Evolutionary conservation across 2,329 filamentous ascomycete genomes (phyloP).

Genomic region (Aspergillus spinulosporus): DNA sequence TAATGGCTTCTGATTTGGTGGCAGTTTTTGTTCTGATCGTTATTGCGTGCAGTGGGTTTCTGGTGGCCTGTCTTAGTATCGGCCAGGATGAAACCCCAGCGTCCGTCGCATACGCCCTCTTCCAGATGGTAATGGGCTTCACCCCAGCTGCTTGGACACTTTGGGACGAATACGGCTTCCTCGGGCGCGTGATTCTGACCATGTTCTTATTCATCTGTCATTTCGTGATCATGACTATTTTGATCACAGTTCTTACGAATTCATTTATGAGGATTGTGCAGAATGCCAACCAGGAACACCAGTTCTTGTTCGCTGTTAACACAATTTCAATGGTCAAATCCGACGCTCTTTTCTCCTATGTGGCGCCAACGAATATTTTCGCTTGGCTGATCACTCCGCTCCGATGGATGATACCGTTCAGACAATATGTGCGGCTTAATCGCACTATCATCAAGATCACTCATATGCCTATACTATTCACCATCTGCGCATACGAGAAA

Average conservation of each 20-base stretch:
- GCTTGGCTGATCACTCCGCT: slow-evolving; percentile 86
- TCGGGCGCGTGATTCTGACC: slow-evolving; percentile 74
- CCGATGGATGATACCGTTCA: slow-evolving; percentile 76
- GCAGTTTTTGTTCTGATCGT: slow-evolving; percentile 82
- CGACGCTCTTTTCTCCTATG: slow-evolving; percentile 91
- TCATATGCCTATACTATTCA: slow-evolving; percentile 82
- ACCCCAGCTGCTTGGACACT: slow-evolving; percentile 91
- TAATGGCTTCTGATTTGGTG: slow-evolving; percentile 88
- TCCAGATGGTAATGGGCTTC: slow-evolving; percentile 94
- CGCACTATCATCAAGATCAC: slow-evolving; percentile 88
- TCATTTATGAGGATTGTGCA: slow-evolving; percentile 94
- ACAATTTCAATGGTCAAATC: slow-evolving; percentile 98
- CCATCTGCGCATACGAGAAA: slow-evolving; percentile 85
- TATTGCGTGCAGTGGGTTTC: slow-evolving; percentile 90
- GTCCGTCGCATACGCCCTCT: slow-evolving; percentile 83
- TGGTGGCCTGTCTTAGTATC: slow-evolving; percentile 81
- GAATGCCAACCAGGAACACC: slow-evolving; percentile 89
- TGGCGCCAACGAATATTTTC: slow-evolving; percentile 86
- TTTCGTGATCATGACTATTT: slow-evolving; percentile 88
- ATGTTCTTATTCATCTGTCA: slow-evolving; percentile 92
- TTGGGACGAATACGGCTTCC: slow-evolving; percentile 76
- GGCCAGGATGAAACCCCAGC: slow-evolving; percentile 61
- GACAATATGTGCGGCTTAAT: slow-evolving; percentile 80
- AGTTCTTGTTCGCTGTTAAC: slow-evolving; percentile 92
- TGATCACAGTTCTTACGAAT: slow-evolving; percentile 94